Base-by-base conservation (phyloP, 2,329 filamentous ascomycete species). In the Cordyceps fumosorosea region DNA sequence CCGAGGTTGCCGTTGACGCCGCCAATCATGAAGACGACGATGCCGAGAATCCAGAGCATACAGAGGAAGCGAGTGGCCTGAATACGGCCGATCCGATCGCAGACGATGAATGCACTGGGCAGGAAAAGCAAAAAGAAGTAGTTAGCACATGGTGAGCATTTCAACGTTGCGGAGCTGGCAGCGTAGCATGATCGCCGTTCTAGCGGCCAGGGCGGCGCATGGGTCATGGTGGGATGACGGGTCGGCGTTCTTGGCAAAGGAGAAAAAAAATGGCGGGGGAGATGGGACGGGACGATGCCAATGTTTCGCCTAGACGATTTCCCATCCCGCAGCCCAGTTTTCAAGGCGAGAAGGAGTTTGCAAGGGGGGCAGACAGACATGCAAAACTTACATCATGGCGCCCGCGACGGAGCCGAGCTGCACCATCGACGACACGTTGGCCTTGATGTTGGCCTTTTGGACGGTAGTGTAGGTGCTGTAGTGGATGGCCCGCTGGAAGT, bases 371-470 rank as follows among this genome's bases (percentile, higher is more conserved):
- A 59, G 34, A n/a, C n/a, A n/a, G n/a, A n/a, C n/a, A n/a, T n/a
- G 12, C 34, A 26, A 37, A 51, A 63, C 74, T 70, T 69, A 79
- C 77, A 81, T 80, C 37, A 90, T 78, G 34, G 89, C 87, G 50
- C 89, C 89, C 4, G 79, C 85, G 34, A 93, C 88, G 26, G 84
- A 89, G 26, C 89, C 89, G 68, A 92, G 85, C 74, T 92, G 89
- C 0, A 93, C 89, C 89, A 93, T 93, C 54, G 88, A 84, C 1
- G 89, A 88, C 61, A 93, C 88, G 72, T 93, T 93, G 67, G 83
- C 86, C 74, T 89, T 86, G 75, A 88, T 86, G 71, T 89, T 86
- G 64, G 88, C 86, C 69, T 82, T 77, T 53, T 84, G 79, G 4
- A 80, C 76, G 0, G 73, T 67, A 52, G 74, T 77, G 68, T 86